Conservation (phyloP, 768 basidiomycete species). For the Mycena filopes region DNA sequence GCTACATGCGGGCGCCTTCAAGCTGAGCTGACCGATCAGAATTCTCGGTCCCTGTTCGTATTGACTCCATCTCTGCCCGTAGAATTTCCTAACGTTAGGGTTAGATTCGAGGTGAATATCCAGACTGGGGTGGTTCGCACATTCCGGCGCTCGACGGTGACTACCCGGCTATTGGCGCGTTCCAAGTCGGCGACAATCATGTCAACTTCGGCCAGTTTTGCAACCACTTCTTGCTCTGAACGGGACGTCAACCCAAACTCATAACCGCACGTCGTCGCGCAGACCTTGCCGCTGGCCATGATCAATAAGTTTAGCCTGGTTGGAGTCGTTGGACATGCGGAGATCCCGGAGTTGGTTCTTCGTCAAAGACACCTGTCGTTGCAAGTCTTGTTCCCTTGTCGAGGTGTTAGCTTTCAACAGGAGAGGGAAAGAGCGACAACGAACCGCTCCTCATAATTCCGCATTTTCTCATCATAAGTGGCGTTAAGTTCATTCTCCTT, state of each 20-base stretch:
- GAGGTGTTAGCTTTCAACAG: not conserved
- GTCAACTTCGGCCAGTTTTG: conserved; percentile 92
- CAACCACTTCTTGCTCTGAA: conserved; percentile 89
- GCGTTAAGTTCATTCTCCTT: conserved; percentile 98
- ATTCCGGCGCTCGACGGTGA: conserved; percentile 92
- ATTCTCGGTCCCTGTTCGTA: conserved; percentile 80
- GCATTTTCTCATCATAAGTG: conserved; percentile 94
- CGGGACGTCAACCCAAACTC: not conserved
- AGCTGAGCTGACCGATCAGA: conserved; percentile 69
- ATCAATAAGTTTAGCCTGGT: conserved; percentile 91
- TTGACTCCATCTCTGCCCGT: conserved; percentile 92
- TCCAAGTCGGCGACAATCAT: conserved; percentile 95
- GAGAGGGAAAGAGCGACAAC: conserved; percentile 34
- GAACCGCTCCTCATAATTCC: conserved; percentile 96
- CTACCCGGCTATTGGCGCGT: conserved; percentile 93
- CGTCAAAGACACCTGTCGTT: conserved; percentile 88
- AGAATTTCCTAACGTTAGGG: conserved; percentile 77
- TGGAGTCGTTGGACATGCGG: conserved; percentile 90
- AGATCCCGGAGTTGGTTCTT: conserved; percentile 92
- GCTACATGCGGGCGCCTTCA: not conserved
- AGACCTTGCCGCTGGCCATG: conserved; percentile 91
- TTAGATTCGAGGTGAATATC: conserved; percentile 8
- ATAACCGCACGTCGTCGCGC: not conserved
- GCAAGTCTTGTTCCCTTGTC: conserved; percentile 88
- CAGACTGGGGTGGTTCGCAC: conserved; percentile 53